Evolutionary conservation across 306 rosid species (phyloP).

Genomic region (Quercus rubra): DNA sequence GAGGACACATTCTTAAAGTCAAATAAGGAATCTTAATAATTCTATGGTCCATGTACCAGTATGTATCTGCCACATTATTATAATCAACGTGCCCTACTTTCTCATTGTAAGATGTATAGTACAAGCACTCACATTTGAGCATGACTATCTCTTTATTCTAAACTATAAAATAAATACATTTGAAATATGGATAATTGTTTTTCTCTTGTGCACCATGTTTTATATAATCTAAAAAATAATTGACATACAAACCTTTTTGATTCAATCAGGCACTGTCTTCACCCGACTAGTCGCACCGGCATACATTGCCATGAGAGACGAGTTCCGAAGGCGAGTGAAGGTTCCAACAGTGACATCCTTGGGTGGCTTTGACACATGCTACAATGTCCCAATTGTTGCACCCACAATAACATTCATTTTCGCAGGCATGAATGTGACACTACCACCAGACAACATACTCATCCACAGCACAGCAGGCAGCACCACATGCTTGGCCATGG

Average conservation of each 20-base stretch:
- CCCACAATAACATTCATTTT: conserved; percentile 84
- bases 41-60: background rate
- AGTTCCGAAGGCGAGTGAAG: conserved; percentile 60
- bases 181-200: no score
- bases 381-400: conserved; percentile 51
- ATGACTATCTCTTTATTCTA: no score
- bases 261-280: conserved; percentile 67
- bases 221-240: background rate
- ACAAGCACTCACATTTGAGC: no score
- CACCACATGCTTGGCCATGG: conserved; percentile 76
- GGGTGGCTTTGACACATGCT: conserved; percentile 97
- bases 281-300: conserved; percentile 77
- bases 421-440: conserved; percentile 80
- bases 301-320: conserved; percentile 62
- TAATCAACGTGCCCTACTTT: no score
- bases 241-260: background rate
- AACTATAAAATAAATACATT: no score
- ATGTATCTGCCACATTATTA: no score
- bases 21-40: background rate
- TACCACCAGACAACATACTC: conserved; percentile 69
- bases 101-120: no score
- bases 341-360: conserved; percentile 43
- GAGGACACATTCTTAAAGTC: background rate
- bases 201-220: background rate
- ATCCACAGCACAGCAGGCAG: conserved; percentile 72